Percentiles rank a stretch among this genome's conserved stretches.
These are phyloP conservation scores for Didymosphaeria variabile DNA, from an alignment of 2,329 filamentous ascomycete genomes.

Conservation along the genomic window DNA sequence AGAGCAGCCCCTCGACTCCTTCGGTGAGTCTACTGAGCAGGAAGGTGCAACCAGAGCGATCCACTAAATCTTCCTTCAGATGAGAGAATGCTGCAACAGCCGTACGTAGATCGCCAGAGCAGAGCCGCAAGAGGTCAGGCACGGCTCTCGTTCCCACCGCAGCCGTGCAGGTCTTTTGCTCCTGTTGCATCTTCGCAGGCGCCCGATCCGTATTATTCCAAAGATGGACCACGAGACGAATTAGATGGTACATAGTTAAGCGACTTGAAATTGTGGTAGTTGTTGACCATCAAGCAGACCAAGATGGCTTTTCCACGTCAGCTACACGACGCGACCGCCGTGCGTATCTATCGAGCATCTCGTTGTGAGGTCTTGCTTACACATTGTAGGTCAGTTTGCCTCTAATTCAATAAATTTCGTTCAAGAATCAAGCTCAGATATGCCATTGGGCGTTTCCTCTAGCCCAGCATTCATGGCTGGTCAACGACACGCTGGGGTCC, in stretches of 20 bases:
- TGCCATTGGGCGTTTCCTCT: slow-evolving; percentile 41
- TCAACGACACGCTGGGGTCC: slow-evolving; percentile 34
- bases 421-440: slow-evolving; percentile 42
- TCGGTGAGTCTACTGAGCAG: slow-evolving; percentile 51
- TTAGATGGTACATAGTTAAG: not conserved
- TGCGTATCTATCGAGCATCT: slow-evolving; percentile 11
- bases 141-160: slow-evolving; percentile 50
- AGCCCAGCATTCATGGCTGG: slow-evolving; percentile 53
- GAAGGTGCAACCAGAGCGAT: not conserved
- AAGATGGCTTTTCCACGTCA: not conserved
- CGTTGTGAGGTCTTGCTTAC: slow-evolving; percentile 7
- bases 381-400: slow-evolving; percentile 29
- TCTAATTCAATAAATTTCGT: slow-evolving; percentile 28
- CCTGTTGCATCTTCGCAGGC: slow-evolving; percentile 15
- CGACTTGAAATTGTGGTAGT: not conserved
- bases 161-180: slow-evolving; percentile 21
- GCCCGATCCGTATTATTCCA: slow-evolving; percentile 3
- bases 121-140: slow-evolving; percentile 47
- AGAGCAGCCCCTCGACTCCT: slow-evolving; percentile 53
- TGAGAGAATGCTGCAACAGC: slow-evolving; percentile 42
- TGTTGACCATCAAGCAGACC: not conserved
- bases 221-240: not conserved
- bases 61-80: slow-evolving; percentile 37
- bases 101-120: slow-evolving; percentile 42
- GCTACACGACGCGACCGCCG: slow-evolving; percentile 9